Evolutionary conservation across 2,329 filamentous ascomycete genomes (phyloP).

Genomic region (Xylaria sp.): DNA sequence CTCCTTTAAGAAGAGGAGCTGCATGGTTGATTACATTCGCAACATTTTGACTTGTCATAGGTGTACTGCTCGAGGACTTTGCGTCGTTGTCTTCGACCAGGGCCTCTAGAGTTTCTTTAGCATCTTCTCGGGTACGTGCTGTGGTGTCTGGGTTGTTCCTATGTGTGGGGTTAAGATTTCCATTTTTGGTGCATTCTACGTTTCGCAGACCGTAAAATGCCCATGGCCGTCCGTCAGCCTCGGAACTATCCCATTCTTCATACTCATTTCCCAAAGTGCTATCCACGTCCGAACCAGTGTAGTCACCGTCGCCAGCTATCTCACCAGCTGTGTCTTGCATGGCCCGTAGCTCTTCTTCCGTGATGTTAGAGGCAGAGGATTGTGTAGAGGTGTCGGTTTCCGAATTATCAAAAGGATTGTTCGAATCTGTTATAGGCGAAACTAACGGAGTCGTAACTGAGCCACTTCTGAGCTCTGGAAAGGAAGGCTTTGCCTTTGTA

Average conservation of each 20-base stretch:
- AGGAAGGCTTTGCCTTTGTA: conserved; percentile 3
- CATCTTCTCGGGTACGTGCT: conserved; percentile 15
- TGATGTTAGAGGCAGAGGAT: conserved; percentile 28
- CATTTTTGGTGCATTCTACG: conserved; percentile 6
- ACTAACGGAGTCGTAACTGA: conserved; percentile 1
- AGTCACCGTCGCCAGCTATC: conserved; percentile 46
- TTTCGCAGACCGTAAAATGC: conserved; percentile 42
- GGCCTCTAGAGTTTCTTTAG: not conserved
- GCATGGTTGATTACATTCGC: not conserved
- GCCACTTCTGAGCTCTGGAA: not conserved
- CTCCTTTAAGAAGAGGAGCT: not conserved
- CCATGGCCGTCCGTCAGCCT: conserved; percentile 38
- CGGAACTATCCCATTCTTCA: conserved; percentile 32
- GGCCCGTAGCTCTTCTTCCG: conserved; percentile 38
- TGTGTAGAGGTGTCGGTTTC: conserved; percentile 7
- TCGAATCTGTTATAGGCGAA: conserved; percentile 5
- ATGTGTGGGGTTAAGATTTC: not conserved
- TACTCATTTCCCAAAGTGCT: conserved; percentile 33
- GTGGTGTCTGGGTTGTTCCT: not conserved
- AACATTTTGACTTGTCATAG: not conserved
- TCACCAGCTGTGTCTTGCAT: conserved; percentile 42
- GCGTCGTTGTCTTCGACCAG: not conserved
- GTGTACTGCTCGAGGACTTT: not conserved
- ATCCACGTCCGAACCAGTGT: conserved; percentile 36
- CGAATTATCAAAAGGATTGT: conserved; percentile 8